phyloP scores from a whole-genome alignment of 2,329 filamentous ascomycete species.

The Aureobasidium sp. region DNA sequence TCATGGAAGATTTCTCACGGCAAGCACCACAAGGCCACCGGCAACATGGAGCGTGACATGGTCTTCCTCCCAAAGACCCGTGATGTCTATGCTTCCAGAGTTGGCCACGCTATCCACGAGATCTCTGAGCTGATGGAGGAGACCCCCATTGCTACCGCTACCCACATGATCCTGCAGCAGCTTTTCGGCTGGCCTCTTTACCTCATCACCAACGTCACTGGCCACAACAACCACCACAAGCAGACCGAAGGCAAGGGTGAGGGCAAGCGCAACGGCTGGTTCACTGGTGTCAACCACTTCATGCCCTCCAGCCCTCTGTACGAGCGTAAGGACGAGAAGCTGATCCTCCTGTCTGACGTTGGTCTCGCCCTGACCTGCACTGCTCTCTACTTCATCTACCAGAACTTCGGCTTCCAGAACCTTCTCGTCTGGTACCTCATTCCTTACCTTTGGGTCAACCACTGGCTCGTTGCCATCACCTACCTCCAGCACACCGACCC shows the following conservation, averaged over 20 bases:
- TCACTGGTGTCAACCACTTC: conserved; percentile 90
- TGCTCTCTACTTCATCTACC: conserved; percentile 59
- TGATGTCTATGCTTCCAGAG: conserved; percentile 65
- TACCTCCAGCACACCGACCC: conserved; percentile 97
- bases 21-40: conserved; percentile 99
- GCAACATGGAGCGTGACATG: conserved; percentile 97
- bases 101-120: conserved; percentile 71
- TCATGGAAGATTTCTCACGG: conserved; percentile 99
- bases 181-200: conserved; percentile 90
- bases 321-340: conserved; percentile 80
- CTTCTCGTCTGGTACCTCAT: conserved; percentile 90
- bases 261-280: conserved; percentile 79
- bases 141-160: conserved; percentile 74
- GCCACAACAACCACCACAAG: conserved; percentile 87
- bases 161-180: conserved; percentile 74
- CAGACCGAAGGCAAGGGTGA: conserved; percentile 89
- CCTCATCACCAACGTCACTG: conserved; percentile 83
- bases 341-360: conserved; percentile 79
- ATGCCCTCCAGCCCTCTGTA: conserved; percentile 79
- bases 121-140: conserved; percentile 87
- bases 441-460: conserved; percentile 96
- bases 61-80: conserved; percentile 94
- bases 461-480: conserved; percentile 98
- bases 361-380: conserved; percentile 56
- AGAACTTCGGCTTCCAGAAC: conserved; percentile 76